These are phyloP conservation scores for Hymenoscyphus repandus DNA, from an alignment of 2,329 filamentous ascomycete genomes.

Conservation along the genomic window DNA sequence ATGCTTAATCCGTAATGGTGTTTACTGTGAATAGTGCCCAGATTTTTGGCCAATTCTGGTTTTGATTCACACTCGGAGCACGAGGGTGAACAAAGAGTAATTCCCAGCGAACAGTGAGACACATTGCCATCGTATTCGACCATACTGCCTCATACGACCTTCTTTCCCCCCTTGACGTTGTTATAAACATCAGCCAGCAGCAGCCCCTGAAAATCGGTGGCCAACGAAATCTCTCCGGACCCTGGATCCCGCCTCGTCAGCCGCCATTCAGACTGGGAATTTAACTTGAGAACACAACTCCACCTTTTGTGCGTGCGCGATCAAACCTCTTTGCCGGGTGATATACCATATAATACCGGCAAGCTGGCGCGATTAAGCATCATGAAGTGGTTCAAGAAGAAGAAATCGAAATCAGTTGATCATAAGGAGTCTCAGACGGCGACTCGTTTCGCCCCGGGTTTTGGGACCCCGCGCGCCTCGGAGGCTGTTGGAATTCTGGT, in stretches of 20 bases:
- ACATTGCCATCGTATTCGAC: too few species aligned
- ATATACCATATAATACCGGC: constrained; percentile 9
- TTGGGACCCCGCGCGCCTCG: constrained; percentile 18
- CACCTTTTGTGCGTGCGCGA: background rate
- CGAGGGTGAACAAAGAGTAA: too few species aligned
- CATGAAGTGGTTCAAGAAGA: constrained; percentile 28
- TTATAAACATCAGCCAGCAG: too few species aligned
- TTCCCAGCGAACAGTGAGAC: too few species aligned
- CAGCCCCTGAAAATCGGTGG: too few species aligned
- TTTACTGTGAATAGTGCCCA: too few species aligned
- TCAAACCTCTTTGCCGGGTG: background rate
- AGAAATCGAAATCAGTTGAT: constrained; percentile 17
- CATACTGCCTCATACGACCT: too few species aligned
- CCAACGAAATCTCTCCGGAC: background rate
- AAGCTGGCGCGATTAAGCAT: constrained; percentile 24
- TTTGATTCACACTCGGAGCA: too few species aligned
- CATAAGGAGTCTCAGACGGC: background rate
- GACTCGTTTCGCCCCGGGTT: constrained; percentile 8
- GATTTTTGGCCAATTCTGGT: too few species aligned
- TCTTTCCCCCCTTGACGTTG: too few species aligned
- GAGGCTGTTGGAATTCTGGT: constrained; percentile 7
- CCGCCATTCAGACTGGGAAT: background rate
- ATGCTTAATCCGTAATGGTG: too few species aligned
- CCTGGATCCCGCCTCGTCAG: background rate
- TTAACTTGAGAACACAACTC: too few species aligned